phyloP scores from a whole-genome alignment of 768 basidiomycete species.

The Boletus coccyginus region DNA sequence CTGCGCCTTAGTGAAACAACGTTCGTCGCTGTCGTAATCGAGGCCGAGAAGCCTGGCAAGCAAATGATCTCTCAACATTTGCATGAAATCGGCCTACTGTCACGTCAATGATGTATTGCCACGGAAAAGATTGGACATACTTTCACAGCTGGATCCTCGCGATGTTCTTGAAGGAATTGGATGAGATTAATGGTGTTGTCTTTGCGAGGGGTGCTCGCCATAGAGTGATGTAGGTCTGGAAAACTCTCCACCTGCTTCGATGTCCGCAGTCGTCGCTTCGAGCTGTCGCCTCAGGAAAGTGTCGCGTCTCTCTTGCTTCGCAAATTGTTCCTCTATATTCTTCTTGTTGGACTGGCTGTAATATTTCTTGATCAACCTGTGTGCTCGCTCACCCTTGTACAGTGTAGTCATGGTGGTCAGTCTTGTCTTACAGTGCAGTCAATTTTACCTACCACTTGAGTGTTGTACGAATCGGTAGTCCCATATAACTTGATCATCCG shows the following conservation, averaged over 20 bases:
- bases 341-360: constrained; percentile 26
- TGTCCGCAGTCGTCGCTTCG: no score
- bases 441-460: no score
- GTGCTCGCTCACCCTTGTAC: constrained; percentile 3
- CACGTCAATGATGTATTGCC: no score
- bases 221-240: background rate
- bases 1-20: background rate
- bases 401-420: background rate
- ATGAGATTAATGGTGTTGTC: background rate
- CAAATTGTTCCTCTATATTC: background rate
- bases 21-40: constrained; percentile 7
- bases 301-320: constrained; percentile 6
- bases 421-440: no score
- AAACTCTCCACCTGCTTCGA: no score
- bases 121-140: no score
- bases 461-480: no score
- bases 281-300: constrained; percentile 1
- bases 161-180: background rate
- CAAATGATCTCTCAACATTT: background rate
- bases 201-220: background rate
- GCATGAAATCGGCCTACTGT: background rate
- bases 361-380: constrained; percentile 21
- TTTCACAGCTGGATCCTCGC: constrained; percentile 11
- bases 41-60: background rate
- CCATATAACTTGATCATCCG: no score